A percentile compares a stretch with the other conserved stretches of the same genome.
phyloP scores from a whole-genome alignment of 768 basidiomycete species.

The Epithele typhae region DNA sequence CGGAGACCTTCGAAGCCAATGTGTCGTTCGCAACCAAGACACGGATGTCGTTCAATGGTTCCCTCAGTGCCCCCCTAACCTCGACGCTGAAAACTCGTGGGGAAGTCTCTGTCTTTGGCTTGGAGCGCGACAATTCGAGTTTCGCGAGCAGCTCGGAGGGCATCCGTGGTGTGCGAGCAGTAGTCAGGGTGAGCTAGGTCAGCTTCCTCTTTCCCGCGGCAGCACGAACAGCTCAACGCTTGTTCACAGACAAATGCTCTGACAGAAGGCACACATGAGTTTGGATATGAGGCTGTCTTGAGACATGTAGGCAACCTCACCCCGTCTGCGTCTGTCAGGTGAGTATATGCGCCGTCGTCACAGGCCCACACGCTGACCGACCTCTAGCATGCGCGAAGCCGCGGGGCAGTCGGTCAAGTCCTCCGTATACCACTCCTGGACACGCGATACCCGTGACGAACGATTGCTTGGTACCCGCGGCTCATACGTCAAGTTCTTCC shows the following conservation, averaged over 20 bases:
- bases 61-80: constrained; percentile 54
- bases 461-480: constrained; percentile 60
- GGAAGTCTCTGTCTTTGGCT: constrained; percentile 65
- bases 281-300: constrained; percentile 79
- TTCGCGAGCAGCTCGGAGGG: constrained; percentile 72
- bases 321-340: constrained; percentile 82
- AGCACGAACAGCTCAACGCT: constrained; percentile 14
- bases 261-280: constrained; percentile 55
- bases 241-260: constrained; percentile 20
- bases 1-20: constrained; percentile 82
- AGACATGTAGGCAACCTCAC: constrained; percentile 70
- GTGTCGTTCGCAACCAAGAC: constrained; percentile 86
- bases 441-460: constrained; percentile 74
- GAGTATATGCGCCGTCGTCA: too few species aligned
- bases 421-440: constrained; percentile 72
- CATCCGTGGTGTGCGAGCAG: constrained; percentile 58
- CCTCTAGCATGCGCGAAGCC: constrained; percentile 69
- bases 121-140: constrained; percentile 75
- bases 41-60: constrained; percentile 72
- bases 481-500: constrained; percentile 53
- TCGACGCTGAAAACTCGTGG: constrained; percentile 59
- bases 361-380: neutral
- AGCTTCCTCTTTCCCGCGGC: constrained; percentile 26
- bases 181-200: constrained; percentile 72
- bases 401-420: constrained; percentile 84